Conservation (phyloP, 1,284 basidiomycete species). For the Sporisorium iseilematis-ciliati region DNA sequence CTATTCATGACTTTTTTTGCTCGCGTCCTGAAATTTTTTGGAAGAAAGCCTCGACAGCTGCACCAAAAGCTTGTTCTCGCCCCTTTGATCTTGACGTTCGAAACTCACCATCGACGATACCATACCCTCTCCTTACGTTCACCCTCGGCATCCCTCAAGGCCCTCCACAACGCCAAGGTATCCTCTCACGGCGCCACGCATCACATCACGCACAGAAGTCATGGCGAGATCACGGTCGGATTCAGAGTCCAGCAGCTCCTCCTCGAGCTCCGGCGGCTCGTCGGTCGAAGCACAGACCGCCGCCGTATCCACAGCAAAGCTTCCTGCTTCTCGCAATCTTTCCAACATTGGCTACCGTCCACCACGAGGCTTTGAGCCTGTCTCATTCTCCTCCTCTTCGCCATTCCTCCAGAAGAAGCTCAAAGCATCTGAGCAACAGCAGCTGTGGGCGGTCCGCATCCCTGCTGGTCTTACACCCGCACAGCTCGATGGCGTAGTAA, state of each 20-base stretch:
- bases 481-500: constrained; percentile 45
- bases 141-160: neutral
- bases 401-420: constrained; percentile 35
- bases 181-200: neutral
- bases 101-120: neutral
- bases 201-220: neutral
- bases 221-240: constrained; percentile 42
- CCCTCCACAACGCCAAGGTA: neutral
- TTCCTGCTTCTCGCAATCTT: constrained; percentile 28
- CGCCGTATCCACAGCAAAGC: constrained; percentile 31
- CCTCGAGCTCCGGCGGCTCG: constrained; percentile 42
- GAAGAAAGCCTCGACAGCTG: constrained; percentile 6
- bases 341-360: constrained; percentile 46
- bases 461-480: constrained; percentile 36
- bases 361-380: constrained; percentile 43
- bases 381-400: constrained; percentile 23
- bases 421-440: constrained; percentile 16
- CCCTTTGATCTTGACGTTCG: neutral
- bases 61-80: neutral
- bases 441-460: constrained; percentile 50
- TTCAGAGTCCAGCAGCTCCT: constrained; percentile 42
- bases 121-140: neutral
- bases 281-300: constrained; percentile 33
- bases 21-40: constrained; percentile 28
- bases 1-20: neutral